Evolutionary conservation across 2,329 filamentous ascomycete genomes (phyloP).

Genomic region (Celoporthe dispersa): DNA sequence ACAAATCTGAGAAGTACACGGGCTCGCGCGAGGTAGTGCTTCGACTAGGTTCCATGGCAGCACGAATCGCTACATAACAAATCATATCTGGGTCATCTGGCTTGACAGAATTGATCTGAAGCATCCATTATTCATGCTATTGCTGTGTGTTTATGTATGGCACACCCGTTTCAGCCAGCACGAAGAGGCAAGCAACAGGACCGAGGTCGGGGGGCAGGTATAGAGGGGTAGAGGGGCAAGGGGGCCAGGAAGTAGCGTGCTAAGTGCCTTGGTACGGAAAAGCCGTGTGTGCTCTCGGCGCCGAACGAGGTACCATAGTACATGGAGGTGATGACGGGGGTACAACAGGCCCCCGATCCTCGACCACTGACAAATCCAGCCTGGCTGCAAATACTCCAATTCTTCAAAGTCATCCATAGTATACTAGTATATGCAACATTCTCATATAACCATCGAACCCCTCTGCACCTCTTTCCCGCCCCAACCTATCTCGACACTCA

Average conservation of each 20-base stretch:
- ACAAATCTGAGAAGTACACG: background rate
- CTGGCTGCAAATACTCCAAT: background rate
- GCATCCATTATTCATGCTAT: background rate
- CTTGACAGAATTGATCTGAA: background rate
- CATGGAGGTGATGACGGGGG: background rate
- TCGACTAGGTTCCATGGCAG: too few relatives aligned
- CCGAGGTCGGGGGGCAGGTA: background rate
- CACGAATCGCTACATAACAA: background rate
- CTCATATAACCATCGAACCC: background rate
- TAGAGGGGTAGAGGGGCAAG: background rate
- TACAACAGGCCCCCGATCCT: background rate
- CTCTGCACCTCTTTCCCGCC: too few relatives aligned
- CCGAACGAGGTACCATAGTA: background rate
- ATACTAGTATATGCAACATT: background rate
- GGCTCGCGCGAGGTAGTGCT: background rate
- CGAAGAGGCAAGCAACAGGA: background rate
- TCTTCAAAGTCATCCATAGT: background rate
- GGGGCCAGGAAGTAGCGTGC: background rate
- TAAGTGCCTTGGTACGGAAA: background rate
- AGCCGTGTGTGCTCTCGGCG: background rate
- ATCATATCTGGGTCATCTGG: background rate
- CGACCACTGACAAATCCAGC: slow-evolving; percentile 7
- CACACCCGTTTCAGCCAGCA: background rate
- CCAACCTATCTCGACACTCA: slow-evolving; percentile 18
- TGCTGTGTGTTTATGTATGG: background rate